phyloP scores from a whole-genome alignment of 495 filamentous ascomycete genomes.

The Hypoxylon fuscum region DNA sequence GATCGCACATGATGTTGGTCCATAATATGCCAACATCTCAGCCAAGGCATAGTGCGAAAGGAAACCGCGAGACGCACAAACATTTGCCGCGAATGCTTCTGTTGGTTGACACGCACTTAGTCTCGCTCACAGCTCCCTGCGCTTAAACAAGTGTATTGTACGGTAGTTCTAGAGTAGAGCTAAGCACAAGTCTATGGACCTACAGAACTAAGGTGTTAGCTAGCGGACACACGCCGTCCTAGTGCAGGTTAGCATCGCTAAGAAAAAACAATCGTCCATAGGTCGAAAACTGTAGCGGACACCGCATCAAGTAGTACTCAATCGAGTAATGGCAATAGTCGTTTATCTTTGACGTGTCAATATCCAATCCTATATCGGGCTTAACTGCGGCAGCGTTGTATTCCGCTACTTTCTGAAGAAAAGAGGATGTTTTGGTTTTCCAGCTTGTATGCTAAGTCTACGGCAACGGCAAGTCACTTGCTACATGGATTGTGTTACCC shows the following conservation, averaged over 20 bases:
- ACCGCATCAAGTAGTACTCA: slow-evolving; percentile 6
- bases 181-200: background rate
- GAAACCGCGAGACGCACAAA: slow-evolving; percentile 15
- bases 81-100: slow-evolving; percentile 17
- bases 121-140: slow-evolving; percentile 21
- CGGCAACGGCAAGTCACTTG: slow-evolving; percentile 7
- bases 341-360: background rate
- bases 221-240: slow-evolving; percentile 6
- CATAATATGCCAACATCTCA: slow-evolving; percentile 6
- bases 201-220: slow-evolving; percentile 1
- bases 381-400: slow-evolving; percentile 1
- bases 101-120: slow-evolving; percentile 18
- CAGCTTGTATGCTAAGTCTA: slow-evolving; percentile 1
- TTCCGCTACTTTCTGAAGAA: background rate
- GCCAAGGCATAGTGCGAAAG: slow-evolving; percentile 2
- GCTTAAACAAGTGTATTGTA: slow-evolving; percentile 19
- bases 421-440: background rate
- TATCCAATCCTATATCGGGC: background rate
- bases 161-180: background rate
- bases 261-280: background rate
- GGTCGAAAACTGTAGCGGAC: slow-evolving; percentile 1
- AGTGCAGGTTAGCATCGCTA: slow-evolving; percentile 4
- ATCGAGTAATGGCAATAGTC: slow-evolving; percentile 2
- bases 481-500: too few relatives aligned
- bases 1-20: background rate